Base-by-base conservation (phyloP, 345 rosid genomes). In the Gossypium stocksii region DNA sequence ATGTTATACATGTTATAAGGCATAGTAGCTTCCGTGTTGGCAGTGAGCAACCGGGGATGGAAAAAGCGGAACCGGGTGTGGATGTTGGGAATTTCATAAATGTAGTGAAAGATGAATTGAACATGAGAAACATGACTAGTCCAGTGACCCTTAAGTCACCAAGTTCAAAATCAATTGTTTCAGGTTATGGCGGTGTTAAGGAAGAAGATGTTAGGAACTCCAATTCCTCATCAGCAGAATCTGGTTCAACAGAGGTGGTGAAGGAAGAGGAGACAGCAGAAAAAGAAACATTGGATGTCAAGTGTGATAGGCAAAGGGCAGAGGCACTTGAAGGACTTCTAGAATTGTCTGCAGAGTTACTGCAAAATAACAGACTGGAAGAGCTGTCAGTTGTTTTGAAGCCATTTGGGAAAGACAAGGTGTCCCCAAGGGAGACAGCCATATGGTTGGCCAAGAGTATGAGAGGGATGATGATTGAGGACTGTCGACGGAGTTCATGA, bases 261-360 rank as follows among this genome's bases (percentile, higher is more conserved):
- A 57, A 57, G 29, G 27, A 57, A 57, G 61, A 57, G 29, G 61
- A 57, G 29, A 22, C 29, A 57, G 29, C 61, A 22, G 61, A 20
- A 57, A 57, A 57, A 22, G 61, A 57, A 57, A 57, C 62, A 20
- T 22, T 58, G 62, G 62, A 58, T 58, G 62, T 58, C 34, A 23
- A 58, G 62, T 58, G 34, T 23, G 29, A 58, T 10, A 58, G 62
- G 62, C 62, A 58, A 58, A 58, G 62, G 29, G 62, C 62, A 22
- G 62, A 58, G 34, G 62, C 62, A 58, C 62, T 58, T 23, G 62
- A 58, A 58, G 62, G 62, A 23, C 62, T 58, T 11, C 16, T 58
- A 58, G 62, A 58, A 58, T 22, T 58, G 62, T 58, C 62, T 58
- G 62, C 62, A 58, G 62, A 58, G 34, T 58, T 58, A 58, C 7